Evolutionary conservation across 2,329 filamentous ascomycete species (phyloP), one percentile per base, ranked within the genome.

Genomic region (Colletotrichum paranaense): DNA sequence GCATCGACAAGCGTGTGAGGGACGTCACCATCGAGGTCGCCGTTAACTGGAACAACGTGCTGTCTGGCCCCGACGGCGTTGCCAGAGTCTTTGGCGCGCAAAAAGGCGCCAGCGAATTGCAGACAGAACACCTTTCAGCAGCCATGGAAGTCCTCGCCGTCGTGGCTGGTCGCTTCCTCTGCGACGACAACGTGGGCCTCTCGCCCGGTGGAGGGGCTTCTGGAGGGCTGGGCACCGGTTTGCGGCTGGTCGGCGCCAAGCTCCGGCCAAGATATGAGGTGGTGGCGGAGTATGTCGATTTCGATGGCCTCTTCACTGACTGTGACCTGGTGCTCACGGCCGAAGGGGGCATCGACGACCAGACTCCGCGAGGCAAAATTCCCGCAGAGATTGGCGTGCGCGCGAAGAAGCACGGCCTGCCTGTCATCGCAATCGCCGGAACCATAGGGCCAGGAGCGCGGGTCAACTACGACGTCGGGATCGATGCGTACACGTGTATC

Each of bases 251-350:
- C 32, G 86, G 86, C 55, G 86, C 85, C 2, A 80, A 75, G 38
- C 78, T 89, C 19, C 82, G 84, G 59, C 85, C 86, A 19, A 81
- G 87, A 58, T 86, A 85, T 76, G 86, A 88, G 67, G 84, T 86
- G 30, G 84, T 88, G 75, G 86, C 84, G 77, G 84, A 87, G 72
- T 88, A 88, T 75, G 85, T 89, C 60, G 82, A 84, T 64, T 78
- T 89, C 32, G 82, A 86, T 53, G 79, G 79, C 2, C 80, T 88
- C 4, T 85, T 89, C 66, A 81, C 84, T 16, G 77, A 84, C 32
- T 87, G 85, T 74, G 84, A 89, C 70, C 81, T 89, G 8, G 85
- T 88, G 0, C 81, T 89, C 74, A 89, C 87, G 0, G 87, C 86
- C 1, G 88, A 89, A 76, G 87, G 88, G 1, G 85, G 86, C 11